These are phyloP conservation scores for Stenocarpella maydis DNA, from an alignment of 2,329 filamentous ascomycete species.

Conservation along the genomic window DNA sequence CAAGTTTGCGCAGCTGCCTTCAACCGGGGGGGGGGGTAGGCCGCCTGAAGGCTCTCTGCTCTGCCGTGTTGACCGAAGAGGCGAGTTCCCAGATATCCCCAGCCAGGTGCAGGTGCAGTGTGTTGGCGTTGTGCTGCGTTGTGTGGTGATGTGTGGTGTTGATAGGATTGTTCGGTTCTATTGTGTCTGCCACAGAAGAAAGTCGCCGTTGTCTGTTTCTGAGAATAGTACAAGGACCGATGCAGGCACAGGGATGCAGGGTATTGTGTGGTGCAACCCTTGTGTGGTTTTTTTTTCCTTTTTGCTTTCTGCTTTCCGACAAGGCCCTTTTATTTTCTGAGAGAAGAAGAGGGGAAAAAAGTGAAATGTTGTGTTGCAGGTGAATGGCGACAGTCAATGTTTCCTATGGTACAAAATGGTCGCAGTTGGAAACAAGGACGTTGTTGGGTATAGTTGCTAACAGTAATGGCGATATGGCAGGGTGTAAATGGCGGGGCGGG, in stretches of 20 bases:
- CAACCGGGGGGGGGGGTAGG: background rate
- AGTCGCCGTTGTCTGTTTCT: background rate
- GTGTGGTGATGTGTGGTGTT: background rate
- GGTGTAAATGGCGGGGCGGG: slow-evolving; percentile 4
- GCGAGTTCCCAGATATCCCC: background rate
- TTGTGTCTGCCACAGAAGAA: background rate
- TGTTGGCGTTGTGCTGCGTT: background rate
- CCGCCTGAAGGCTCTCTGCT: background rate
- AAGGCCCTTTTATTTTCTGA: background rate
- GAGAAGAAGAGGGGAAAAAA: background rate
- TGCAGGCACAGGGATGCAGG: background rate
- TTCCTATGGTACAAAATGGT: background rate
- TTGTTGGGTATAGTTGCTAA: slow-evolving; percentile 29
- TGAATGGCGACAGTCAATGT: slow-evolving; percentile 23
- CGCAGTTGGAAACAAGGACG: slow-evolving; percentile 11
- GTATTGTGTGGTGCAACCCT: background rate
- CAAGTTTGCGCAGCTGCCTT: slow-evolving; percentile 4
- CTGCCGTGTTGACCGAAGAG: background rate
- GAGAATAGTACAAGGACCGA: background rate
- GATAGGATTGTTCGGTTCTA: background rate
- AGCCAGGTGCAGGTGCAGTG: background rate
- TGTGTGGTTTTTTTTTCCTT: no score
- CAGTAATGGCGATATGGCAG: slow-evolving; percentile 20
- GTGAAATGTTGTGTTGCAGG: slow-evolving; percentile 1
- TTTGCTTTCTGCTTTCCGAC: background rate